phyloP scores from a whole-genome alignment of 2,329 filamentous ascomycete species.

The Colletotrichum viniferum region DNA sequence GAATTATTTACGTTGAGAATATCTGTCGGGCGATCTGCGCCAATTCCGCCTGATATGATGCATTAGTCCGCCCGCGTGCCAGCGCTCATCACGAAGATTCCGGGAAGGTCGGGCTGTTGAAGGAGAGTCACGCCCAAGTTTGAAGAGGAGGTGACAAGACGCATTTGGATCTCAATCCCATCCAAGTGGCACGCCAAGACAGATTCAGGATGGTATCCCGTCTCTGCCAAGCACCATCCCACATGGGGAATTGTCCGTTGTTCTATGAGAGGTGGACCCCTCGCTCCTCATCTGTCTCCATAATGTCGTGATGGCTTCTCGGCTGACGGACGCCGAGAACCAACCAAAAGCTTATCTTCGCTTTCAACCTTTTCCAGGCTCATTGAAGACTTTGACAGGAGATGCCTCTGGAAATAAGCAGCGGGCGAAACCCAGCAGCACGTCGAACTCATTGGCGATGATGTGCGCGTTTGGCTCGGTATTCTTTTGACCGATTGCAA shows the following conservation, averaged over 20 bases:
- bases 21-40: not conserved
- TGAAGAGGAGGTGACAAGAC: not conserved
- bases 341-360: not conserved
- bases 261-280: not conserved
- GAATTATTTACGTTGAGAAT: not conserved
- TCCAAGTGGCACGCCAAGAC: not conserved
- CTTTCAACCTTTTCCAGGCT: not conserved
- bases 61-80: not conserved
- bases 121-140: not conserved
- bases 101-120: not conserved
- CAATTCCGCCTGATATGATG: not conserved
- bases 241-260: not conserved
- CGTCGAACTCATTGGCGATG: not conserved
- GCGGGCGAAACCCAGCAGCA: not conserved
- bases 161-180: not conserved
- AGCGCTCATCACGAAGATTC: not conserved
- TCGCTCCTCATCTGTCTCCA: not conserved
- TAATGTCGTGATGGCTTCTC: not conserved
- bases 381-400: not conserved
- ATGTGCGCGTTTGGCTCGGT: not conserved
- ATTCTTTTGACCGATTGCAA: not conserved
- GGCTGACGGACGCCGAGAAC: not conserved
- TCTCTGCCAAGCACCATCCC: not conserved
- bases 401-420: not conserved
- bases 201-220: not conserved